Evolutionary conservation across 2,329 filamentous ascomycete species (phyloP), one percentile per base, ranked within the genome.

Genomic region (Penicillium capsulatum): DNA sequence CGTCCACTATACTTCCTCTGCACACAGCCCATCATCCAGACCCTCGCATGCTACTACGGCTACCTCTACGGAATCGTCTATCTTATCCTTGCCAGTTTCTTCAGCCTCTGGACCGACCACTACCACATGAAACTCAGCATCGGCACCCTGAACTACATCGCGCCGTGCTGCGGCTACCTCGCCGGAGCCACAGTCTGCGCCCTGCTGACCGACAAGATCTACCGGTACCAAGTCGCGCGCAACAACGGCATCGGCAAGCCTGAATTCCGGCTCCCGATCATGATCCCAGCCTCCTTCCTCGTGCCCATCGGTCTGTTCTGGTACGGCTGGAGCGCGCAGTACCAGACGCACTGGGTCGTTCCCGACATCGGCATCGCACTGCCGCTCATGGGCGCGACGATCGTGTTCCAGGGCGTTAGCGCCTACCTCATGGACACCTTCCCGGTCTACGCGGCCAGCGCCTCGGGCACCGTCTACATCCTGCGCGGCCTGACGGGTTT

Each of bases 11-110:
- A 69, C 0, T 65, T 83, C 2, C 60, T 83, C 0, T 53, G 51
- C 2, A 75, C 73, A 5, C 76, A 81, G 35, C 76, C 76, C 4
- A 79, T 81, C 38, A 70, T 82, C 11, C 75, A 78, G 48, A 65
- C 75, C 11, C 52, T 74, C 0, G 66, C 76, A 0, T 17, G 74
- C 2, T 73, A 79, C 42, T 71, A 72, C 40, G 79, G 71, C 0
- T 75, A 77, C 42, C 60, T 74, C 4, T 81, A 80, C 45, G 79
- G 79, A 0, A 56, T 80, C 2, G 68, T 81, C 29, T 83, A 81
- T 38, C 71, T 83, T 26, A 67, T 78, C 5, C 68, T 83, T 0
- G 75, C 77, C 0, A 82, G 75, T 2, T 83, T 83, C 49, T 72
- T 80, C 0, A 57, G 62, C 0, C 63, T 84, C 0, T 84, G 76